phyloP scores from a whole-genome alignment of 2,329 filamentous ascomycete species.

The Neoarthrinium moseri region DNA sequence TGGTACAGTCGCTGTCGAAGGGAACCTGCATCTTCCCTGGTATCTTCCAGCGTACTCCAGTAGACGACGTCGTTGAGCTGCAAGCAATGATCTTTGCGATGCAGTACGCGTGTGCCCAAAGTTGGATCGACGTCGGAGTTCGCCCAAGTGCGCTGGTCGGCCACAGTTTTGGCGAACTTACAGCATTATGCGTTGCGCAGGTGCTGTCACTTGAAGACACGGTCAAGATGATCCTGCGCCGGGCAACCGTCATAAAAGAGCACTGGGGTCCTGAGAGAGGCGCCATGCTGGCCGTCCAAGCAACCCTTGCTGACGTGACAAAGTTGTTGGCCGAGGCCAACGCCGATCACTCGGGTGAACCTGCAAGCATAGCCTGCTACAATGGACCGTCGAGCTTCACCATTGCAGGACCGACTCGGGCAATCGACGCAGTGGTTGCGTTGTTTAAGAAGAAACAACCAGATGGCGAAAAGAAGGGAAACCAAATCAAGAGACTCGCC shows the following conservation, averaged over 20 bases:
- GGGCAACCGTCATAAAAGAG: slow-evolving; percentile 29
- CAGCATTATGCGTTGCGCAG: slow-evolving; percentile 35
- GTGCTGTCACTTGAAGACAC: slow-evolving; percentile 17
- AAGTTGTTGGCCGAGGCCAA: slow-evolving; percentile 17
- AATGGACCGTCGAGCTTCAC: slow-evolving; percentile 33
- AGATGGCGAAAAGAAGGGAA: background rate
- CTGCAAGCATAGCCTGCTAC: slow-evolving; percentile 42
- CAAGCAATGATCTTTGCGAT: slow-evolving; percentile 39
- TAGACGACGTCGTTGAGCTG: slow-evolving; percentile 26
- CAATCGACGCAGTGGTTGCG: slow-evolving; percentile 21
- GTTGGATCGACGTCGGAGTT: slow-evolving; percentile 37
- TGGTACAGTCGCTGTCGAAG: slow-evolving; percentile 13
- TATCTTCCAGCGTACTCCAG: slow-evolving; percentile 26
- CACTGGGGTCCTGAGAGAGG: slow-evolving; percentile 35
- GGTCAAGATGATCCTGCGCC: slow-evolving; percentile 24
- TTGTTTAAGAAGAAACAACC: slow-evolving; percentile 15
- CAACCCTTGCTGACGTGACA: slow-evolving; percentile 21
- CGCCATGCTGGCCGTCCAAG: slow-evolving; percentile 37
- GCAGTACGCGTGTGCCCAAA: slow-evolving; percentile 33
- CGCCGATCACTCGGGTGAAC: background rate
- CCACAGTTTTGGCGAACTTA: slow-evolving; percentile 42
- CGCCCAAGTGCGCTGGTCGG: slow-evolving; percentile 31
- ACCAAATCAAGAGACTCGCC: slow-evolving; percentile 22
- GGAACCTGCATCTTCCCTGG: slow-evolving; percentile 27
- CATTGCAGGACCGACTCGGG: slow-evolving; percentile 23